Evolutionary conservation across 2,329 filamentous ascomycete genomes (phyloP), one percentile per base, ranked within the genome.

Genomic region (Sarocladium brachiariae): DNA sequence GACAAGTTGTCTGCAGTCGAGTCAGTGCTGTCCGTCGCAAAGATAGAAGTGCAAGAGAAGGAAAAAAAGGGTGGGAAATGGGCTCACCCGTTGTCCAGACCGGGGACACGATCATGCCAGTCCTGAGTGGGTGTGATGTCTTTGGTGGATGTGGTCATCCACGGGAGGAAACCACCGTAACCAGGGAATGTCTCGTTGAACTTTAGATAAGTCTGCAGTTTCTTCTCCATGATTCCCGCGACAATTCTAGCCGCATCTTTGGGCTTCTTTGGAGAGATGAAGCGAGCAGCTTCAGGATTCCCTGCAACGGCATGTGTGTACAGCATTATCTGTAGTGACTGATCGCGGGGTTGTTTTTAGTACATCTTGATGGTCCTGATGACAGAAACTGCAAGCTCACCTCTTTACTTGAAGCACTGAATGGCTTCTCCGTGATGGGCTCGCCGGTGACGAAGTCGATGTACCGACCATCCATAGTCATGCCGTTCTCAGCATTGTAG

Each of bases 161-260:
- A 71, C 2, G 69, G 68, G 6, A 72, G 50, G 31, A 67, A 67
- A 3, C 69, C 70, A 2, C 68, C 69, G 33, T 67, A 71, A 0
- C 70, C 69, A 2, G 69, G 70, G 54, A 65, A 68, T 0, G 64
- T 68, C 54, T 65, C 54, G 51, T 72, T 72, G 58, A 72, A 72
- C 9, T 57, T 56, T 6, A 65, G 55, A 46, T 72, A 72, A 0
- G 67, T 65, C 49, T 66, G 56, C 21, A 72, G 56, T 55, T 72
- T 71, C 19, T 56, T 61, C 52, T 63, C 53, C 63, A 71, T 62
- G 24, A 71, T 68, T 3, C 63, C 64, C 11, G 61, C 57, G 1
- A 62, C 69, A 18, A 70, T 56, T 0, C 48, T 52, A 1, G 65
- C 59, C 0, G 69, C 70, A 2, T 57, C 53, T 6, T 58, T 50